Evolutionary conservation across 306 rosid genomes (phyloP), one percentile per base, ranked within the genome.

Genomic region (Cucumis cinereus): DNA sequence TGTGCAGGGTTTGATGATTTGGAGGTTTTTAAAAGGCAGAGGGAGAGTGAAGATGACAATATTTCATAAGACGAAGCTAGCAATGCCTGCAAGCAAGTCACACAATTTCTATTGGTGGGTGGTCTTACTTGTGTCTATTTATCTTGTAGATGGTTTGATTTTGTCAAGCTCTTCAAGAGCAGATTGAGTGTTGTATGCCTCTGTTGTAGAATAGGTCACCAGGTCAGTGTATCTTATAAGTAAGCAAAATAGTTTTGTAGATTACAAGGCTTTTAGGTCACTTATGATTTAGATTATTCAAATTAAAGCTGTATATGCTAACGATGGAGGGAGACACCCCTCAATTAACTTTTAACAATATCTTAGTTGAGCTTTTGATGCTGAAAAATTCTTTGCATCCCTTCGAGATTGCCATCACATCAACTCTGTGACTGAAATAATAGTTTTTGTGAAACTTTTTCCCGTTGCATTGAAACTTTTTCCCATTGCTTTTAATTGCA

Each of bases 1-100:
- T 63, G 68, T 83, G 84, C 82, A 93, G 98, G 93, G 70, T 93
- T 88, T 78, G 87, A 91, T 79, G 98, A 93, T 77, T 62, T 61
- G 63, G 97, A 91, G 82, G 86, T 91, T 79, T 86, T 89, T 81
- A 73, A 76, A 43, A 61, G 73, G 62, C 80, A 15, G 47, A 88
- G 87, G 82, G 90, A 88, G n/a, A 75, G 77, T 1, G 96, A 88
- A 81, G 86, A 81, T 62, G 91, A 86, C 56, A 81, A 76, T 69
- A 30, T 66, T 4, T 84, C 84, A 84, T 90, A 83, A 74, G 83
- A 81, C 79, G 80, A 50, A 72, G 45, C 76, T 6, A 19, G 19
- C 19, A 19, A 49, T 50, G 59, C 28, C 45, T 72, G 54, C 76
- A 50, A 71, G 60, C 26, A 63, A 63, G 40, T 17, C 16, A 19